phyloP scores from a whole-genome alignment of 78 protist species.

The Capsaspora owczarzaki region DNA sequence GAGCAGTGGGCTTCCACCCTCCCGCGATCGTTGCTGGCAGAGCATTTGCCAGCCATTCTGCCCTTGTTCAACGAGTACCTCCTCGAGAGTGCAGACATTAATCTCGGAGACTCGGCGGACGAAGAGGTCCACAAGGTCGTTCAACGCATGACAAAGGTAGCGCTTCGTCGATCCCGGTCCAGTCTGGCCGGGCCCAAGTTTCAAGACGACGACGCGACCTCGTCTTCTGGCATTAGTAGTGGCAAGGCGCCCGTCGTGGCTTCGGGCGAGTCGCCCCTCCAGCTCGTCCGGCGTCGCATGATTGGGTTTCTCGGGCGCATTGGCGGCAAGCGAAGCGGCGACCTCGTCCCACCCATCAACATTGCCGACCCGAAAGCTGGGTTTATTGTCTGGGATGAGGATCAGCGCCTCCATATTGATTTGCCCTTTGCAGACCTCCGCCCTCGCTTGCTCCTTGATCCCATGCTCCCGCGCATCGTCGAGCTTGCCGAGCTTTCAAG shows the following conservation, averaged over 20 bases:
- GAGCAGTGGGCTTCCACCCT: constrained; percentile 24
- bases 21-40: background rate
- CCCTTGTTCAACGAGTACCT: constrained; percentile 47
- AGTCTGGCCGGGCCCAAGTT: too few relatives aligned
- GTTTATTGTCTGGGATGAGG: background rate
- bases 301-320: constrained; percentile 46
- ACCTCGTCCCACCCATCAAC: constrained; percentile 19
- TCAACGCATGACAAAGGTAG: too few relatives aligned
- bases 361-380: background rate
- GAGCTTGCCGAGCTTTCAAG: constrained; percentile 44
- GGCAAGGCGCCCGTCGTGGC: too few relatives aligned
- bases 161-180: too few relatives aligned
- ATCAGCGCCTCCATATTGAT: background rate
- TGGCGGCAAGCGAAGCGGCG: constrained; percentile 35
- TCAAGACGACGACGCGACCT: too few relatives aligned
- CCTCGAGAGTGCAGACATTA: background rate
- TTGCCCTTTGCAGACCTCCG: background rate
- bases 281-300: too few relatives aligned
- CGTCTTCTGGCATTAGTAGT: too few relatives aligned
- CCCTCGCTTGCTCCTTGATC: constrained; percentile 17
- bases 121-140: too few relatives aligned
- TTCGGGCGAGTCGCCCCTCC: too few relatives aligned
- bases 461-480: constrained; percentile 42
- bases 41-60: background rate
- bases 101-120: too few relatives aligned